Evolutionary conservation across 1,284 basidiomycete genomes (phyloP).

Genomic region (Apiotrichum montevideense): DNA sequence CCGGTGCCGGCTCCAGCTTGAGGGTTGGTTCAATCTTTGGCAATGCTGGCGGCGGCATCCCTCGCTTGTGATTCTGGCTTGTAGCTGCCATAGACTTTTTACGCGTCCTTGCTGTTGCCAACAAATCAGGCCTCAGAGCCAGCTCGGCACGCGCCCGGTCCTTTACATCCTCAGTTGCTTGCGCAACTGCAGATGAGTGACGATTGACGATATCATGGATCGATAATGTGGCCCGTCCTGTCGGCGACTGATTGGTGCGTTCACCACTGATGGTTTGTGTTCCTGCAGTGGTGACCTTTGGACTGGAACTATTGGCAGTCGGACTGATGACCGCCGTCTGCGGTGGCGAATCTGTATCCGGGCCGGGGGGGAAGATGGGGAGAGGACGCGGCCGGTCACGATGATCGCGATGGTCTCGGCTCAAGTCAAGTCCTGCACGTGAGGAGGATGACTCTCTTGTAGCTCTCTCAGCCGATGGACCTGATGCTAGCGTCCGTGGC

Average conservation of each 20-base stretch:
- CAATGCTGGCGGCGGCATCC: neutral
- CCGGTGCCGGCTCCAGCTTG: neutral
- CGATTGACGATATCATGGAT: constrained; percentile 48
- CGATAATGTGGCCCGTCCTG: constrained; percentile 9
- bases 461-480: too few species aligned
- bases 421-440: neutral
- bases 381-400: neutral
- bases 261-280: too few species aligned
- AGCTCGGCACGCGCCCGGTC: constrained; percentile 21
- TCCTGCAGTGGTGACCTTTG: too few species aligned
- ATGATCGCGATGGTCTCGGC: neutral
- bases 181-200: constrained; percentile 35
- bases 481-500: neutral
- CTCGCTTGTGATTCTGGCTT: neutral
- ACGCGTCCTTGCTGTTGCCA: neutral
- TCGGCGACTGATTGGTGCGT: neutral
- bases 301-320: too few species aligned
- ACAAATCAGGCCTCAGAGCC: neutral
- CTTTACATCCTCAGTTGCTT: constrained; percentile 22
- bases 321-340: too few species aligned
- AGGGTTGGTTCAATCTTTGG: neutral
- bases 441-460: too few species aligned
- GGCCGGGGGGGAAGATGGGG: neutral
- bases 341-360: neutral
- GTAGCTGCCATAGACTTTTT: neutral